Percentiles rank a stretch among this genome's conserved stretches.
phyloP scores from a whole-genome alignment of 371 early-diverging fungal species.

The Syncephalastrum monosporum region DNA sequence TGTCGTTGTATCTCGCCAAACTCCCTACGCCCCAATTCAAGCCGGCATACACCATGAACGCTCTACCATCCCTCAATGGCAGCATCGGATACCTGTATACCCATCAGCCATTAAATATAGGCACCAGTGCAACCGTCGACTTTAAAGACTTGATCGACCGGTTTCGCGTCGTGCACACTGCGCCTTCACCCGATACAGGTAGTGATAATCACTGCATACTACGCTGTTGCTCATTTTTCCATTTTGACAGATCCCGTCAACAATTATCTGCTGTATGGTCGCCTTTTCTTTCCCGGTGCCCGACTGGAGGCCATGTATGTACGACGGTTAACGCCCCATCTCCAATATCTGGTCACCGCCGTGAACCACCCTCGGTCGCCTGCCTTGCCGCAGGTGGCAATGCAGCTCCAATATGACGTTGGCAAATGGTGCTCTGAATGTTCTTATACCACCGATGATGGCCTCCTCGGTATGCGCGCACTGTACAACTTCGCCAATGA shows the following conservation, averaged over 20 bases:
- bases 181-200: not conserved
- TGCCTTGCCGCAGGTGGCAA: conserved; percentile 61
- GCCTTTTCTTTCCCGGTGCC: conserved; percentile 77
- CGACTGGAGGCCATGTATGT: conserved; percentile 77
- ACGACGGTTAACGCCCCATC: conserved; percentile 54
- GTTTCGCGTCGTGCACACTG: conserved; percentile 46
- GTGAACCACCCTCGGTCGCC: conserved; percentile 57
- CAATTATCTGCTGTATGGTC: conserved; percentile 70
- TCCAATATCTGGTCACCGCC: conserved; percentile 72
- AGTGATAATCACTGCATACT: not conserved
- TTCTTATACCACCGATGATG: conserved; percentile 75
- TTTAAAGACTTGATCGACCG: conserved; percentile 61
- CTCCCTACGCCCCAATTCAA: conserved; percentile 74
- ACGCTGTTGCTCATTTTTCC: not conserved
- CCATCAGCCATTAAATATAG: conserved; percentile 64
- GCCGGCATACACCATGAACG: conserved; percentile 73
- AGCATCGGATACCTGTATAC: conserved; percentile 84
- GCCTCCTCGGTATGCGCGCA: conserved; percentile 74
- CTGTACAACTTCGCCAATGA: conserved; percentile 70
- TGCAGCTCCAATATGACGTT: conserved; percentile 72
- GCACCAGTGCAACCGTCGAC: conserved; percentile 59
- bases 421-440: conserved; percentile 78
- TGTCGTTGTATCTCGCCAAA: conserved; percentile 72
- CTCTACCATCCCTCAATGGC: conserved; percentile 66
- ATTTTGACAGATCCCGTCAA: conserved; percentile 2